Base-by-base conservation (phyloP, 163 green algal species). In the Chlorella variabilis region DNA sequence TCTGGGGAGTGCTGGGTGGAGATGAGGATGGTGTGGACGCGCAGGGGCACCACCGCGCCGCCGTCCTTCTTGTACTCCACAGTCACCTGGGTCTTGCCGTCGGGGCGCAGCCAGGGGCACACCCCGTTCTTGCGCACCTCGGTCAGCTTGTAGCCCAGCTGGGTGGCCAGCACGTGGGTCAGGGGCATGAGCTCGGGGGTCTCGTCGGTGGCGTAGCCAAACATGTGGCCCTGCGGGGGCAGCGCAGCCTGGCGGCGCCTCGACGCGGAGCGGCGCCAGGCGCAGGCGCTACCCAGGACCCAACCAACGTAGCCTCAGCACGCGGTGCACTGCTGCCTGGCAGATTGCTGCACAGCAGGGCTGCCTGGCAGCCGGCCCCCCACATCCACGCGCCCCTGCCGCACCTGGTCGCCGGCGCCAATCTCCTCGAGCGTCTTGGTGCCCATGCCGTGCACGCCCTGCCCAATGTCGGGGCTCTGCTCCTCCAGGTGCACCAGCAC, bases 51-150 rank as follows among this genome's bases (percentile, higher is more conserved):
- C 81, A 99, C 93, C 17, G 94, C 94, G 78, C 94, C 96, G 80
- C 87, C 90, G 51, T 98, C 94, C 83, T 97, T 98, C 84, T 96
- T 95, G 94, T 99, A 99, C 92, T 99, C 97, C 2, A 99, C 91
- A 42, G 97, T 99, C 63, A 99, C 97, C 93, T 99, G 97, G 31
- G 97, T 99, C 94, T 99, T 99, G 90, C 97, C 97, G 82, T 99
- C 97, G 33, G 97, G 97, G 39, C 97, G 91, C 87, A 99, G 88
- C 97, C 97, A 99, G 36, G 89, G 84, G 68, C 88, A 84, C n/a
- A 77, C 89, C 77, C 90, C 91, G 83, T 98, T 92, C 93, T 98
- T 98, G 82, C 95, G 89, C 15, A 96, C 92, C 87, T 98, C 91
- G 3, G 95, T 98, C 48, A 98, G 89, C 65, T 86, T 85, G 87